A percentile compares a stretch with the other conserved stretches of the same genome.
These are phyloP conservation scores for Trametes coccinea DNA, from an alignment of 768 basidiomycete species.

Conservation along the genomic window DNA sequence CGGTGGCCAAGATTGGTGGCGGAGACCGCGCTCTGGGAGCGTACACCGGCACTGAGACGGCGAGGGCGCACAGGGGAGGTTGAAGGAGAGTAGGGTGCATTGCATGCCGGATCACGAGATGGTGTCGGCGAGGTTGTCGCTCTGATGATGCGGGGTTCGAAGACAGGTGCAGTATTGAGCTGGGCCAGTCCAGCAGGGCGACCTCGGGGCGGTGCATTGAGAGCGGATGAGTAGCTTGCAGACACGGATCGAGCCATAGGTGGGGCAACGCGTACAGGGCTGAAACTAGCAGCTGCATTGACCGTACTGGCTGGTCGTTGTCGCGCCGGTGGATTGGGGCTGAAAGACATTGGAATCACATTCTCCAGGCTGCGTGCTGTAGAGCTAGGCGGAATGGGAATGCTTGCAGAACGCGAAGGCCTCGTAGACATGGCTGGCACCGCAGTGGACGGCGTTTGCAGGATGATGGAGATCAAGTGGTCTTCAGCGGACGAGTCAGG, in stretches of 20 bases:
- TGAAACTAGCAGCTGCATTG: conserved; percentile 9
- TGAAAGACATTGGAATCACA: conserved; percentile 62
- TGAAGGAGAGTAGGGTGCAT: conserved; percentile 31
- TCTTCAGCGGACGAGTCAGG: no score
- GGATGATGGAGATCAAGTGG: no score
- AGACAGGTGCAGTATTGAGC: conserved; percentile 19
- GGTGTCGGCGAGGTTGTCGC: conserved; percentile 44
- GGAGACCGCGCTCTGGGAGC: conserved; percentile 18
- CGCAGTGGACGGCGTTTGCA: no score
- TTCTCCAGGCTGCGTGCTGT: conserved; percentile 62
- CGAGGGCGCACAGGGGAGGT: conserved; percentile 50
- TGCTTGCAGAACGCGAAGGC: conserved; percentile 63
- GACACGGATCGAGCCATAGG: conserved; percentile 17
- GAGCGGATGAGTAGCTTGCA: conserved; percentile 25
- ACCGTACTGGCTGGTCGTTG: conserved; percentile 9
- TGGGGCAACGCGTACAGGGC: not conserved
- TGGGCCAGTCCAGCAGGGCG: conserved; percentile 15
- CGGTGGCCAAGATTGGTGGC: conserved; percentile 16
- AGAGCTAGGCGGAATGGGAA: conserved; percentile 62
- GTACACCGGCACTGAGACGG: conserved; percentile 41
- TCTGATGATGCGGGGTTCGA: conserved; percentile 65
- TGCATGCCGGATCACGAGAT: conserved; percentile 28
- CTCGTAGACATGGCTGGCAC: conserved; percentile 44
- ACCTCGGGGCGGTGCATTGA: conserved; percentile 6
- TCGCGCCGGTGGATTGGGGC: conserved; percentile 13